These are phyloP conservation scores for Saraca asoca DNA, from an alignment of 331 rosid genomes.

Conservation along the genomic window DNA sequence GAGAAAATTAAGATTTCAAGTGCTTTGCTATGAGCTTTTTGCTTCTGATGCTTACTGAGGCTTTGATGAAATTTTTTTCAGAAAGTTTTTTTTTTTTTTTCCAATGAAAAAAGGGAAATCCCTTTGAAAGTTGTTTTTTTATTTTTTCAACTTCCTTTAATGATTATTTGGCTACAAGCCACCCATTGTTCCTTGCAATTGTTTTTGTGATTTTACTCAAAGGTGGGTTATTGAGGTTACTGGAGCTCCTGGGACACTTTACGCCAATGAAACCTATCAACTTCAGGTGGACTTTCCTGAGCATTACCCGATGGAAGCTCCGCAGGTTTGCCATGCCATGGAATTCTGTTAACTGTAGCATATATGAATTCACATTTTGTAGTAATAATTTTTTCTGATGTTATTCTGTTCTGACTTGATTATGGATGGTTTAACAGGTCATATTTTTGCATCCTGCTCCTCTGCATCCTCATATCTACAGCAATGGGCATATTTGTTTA, in stretches of 20 bases:
- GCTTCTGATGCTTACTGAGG: neutral
- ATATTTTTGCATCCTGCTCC: constrained; percentile 98
- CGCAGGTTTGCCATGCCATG: constrained; percentile 63
- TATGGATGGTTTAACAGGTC: constrained; percentile 58
- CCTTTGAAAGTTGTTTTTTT: neutral
- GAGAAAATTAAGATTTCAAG: neutral
- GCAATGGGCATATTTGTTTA: constrained; percentile 98
- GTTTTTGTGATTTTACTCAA: constrained; percentile 29
- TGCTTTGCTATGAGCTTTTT: neutral
- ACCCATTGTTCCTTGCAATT: constrained; percentile 6
- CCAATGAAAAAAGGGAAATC: too few relatives aligned
- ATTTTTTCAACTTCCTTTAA: neutral
- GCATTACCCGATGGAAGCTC: constrained; percentile 99
- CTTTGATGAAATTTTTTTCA: neutral
- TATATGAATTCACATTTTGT: neutral
- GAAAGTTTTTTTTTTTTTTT: too few relatives aligned
- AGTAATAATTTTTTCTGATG: constrained; percentile 15
- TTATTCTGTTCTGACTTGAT: constrained; percentile 30
- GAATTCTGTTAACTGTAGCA: neutral
- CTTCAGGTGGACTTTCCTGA: constrained; percentile 99
- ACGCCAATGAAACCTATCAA: constrained; percentile 84
- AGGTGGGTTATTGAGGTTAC: constrained; percentile 99
- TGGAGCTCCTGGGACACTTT: constrained; percentile 98
- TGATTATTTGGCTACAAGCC: constrained; percentile 5
- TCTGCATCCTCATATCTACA: constrained; percentile 94